These are phyloP conservation scores for Curvularia verruculosa DNA, from an alignment of 2,329 filamentous ascomycete genomes.

Conservation along the genomic window DNA sequence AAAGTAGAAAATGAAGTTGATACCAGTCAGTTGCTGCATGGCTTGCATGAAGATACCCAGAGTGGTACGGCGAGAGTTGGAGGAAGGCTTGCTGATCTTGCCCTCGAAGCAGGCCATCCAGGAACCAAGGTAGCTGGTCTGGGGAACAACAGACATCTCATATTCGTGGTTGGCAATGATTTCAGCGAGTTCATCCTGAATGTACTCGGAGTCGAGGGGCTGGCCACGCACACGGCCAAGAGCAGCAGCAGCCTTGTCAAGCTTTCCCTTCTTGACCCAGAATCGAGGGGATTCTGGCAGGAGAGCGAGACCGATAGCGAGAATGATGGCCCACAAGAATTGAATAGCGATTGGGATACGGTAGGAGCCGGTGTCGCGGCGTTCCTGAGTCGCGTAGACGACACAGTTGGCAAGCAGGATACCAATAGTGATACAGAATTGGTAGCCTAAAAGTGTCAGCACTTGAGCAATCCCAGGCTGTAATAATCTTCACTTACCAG, in stretches of 20 bases:
- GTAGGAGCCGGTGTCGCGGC: slow-evolving; percentile 68
- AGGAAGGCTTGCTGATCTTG: slow-evolving; percentile 56
- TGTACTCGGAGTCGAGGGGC: slow-evolving; percentile 73
- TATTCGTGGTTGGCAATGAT: slow-evolving; percentile 93
- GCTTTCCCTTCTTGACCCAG: slow-evolving; percentile 78
- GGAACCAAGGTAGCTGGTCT: slow-evolving; percentile 51
- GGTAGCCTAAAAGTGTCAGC: slow-evolving; percentile 57
- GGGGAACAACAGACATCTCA: slow-evolving; percentile 65
- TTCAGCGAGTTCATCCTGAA: slow-evolving; percentile 81
- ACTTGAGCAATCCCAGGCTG: background rate
- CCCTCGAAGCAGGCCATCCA: slow-evolving; percentile 72
- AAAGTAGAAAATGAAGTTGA: slow-evolving; percentile 72
- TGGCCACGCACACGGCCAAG: slow-evolving; percentile 77
- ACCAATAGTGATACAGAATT: slow-evolving; percentile 84
- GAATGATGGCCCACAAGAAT: slow-evolving; percentile 80
- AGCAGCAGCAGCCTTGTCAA: slow-evolving; percentile 68
- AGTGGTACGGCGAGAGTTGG: slow-evolving; percentile 56
- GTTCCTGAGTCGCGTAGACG: slow-evolving; percentile 73
- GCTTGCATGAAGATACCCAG: slow-evolving; percentile 57
- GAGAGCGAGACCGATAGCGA: slow-evolving; percentile 72
- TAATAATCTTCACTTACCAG: slow-evolving; percentile 36
- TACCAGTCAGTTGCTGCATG: slow-evolving; percentile 71
- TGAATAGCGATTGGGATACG: slow-evolving; percentile 84
- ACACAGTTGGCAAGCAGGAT: slow-evolving; percentile 77
- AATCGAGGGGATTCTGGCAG: slow-evolving; percentile 88